Conservation (phyloP, 2,329 filamentous ascomycete genomes). For the Exserohilum turcica region DNA sequence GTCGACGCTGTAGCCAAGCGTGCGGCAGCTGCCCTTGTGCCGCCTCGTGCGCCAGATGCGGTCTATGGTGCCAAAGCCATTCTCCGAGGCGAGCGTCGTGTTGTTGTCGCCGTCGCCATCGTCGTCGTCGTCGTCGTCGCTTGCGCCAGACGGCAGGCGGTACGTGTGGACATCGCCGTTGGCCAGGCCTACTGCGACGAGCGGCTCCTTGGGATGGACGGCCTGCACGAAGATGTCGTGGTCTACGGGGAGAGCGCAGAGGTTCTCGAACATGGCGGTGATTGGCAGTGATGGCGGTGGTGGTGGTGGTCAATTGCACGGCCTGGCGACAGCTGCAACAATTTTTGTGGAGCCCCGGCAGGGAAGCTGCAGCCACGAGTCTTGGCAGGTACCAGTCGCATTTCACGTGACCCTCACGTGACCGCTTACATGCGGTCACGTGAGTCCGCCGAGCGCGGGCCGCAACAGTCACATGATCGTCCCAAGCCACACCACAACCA, state of each 20-base stretch:
- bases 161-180: constrained; percentile 86
- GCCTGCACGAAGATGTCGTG: constrained; percentile 88
- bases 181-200: constrained; percentile 84
- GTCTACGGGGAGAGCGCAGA: constrained; percentile 84
- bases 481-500: no score
- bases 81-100: constrained; percentile 57
- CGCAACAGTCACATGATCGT: no score
- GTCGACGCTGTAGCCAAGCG: constrained; percentile 77
- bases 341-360: constrained; percentile 31
- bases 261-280: constrained; percentile 78
- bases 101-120: constrained; percentile 54
- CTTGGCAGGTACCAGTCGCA: constrained; percentile 27
- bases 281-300: constrained; percentile 1
- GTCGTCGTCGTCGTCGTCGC: constrained; percentile 48
- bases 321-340: constrained; percentile 20
- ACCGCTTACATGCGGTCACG: no score
- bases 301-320: constrained; percentile 1
- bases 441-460: no score
- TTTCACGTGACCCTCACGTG: neutral
- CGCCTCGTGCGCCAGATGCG: constrained; percentile 84
- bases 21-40: constrained; percentile 92
- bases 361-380: constrained; percentile 15
- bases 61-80: constrained; percentile 76
- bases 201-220: constrained; percentile 80
- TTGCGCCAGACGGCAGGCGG: constrained; percentile 67